Evolutionary conservation across 2,329 filamentous ascomycete genomes (phyloP).

Genomic region (Pseudogymnoascus sp.): DNA sequence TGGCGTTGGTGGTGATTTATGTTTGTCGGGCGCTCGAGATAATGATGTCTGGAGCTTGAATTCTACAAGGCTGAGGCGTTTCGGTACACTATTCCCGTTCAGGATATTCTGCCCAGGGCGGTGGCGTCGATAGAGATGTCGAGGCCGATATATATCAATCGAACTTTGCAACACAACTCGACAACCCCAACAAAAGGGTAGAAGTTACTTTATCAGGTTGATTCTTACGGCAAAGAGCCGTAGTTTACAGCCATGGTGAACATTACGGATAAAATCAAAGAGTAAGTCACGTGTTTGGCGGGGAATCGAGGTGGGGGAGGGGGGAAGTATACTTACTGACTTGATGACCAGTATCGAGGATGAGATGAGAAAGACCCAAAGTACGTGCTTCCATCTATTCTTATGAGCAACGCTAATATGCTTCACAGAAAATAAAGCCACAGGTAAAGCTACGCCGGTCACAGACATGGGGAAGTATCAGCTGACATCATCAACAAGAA

Average conservation of each 20-base stretch:
- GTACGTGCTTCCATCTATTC: slow-evolving; percentile 43
- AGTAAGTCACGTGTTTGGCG: slow-evolving; percentile 47
- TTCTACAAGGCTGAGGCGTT: slow-evolving; percentile 8
- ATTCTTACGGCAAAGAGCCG: neutral
- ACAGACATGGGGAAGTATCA: slow-evolving; percentile 25
- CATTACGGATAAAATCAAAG: slow-evolving; percentile 99
- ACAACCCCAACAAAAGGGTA: neutral
- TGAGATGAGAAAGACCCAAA: slow-evolving; percentile 98
- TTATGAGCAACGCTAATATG: slow-evolving; percentile 4
- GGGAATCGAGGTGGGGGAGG: neutral
- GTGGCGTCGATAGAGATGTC: slow-evolving; percentile 5
- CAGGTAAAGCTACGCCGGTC: slow-evolving; percentile 54
- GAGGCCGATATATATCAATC: neutral
- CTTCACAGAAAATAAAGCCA: slow-evolving; percentile 87
- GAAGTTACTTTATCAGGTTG: neutral
- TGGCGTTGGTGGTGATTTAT: neutral
- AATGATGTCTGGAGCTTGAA: neutral
- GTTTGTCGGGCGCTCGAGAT: neutral
- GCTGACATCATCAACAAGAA: slow-evolving; percentile 53
- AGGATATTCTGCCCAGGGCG: slow-evolving; percentile 5
- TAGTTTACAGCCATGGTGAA: slow-evolving; percentile 70
- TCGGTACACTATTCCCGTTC: neutral
- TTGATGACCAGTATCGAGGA: slow-evolving; percentile 76
- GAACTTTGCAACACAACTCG: slow-evolving; percentile 7
- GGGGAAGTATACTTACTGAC: slow-evolving; percentile 23